A percentile compares a stretch with the other conserved stretches of the same genome.
Evolutionary conservation across 129 eudicot genomes (phyloP).

Genomic region (Oenanthe sinensis): DNA sequence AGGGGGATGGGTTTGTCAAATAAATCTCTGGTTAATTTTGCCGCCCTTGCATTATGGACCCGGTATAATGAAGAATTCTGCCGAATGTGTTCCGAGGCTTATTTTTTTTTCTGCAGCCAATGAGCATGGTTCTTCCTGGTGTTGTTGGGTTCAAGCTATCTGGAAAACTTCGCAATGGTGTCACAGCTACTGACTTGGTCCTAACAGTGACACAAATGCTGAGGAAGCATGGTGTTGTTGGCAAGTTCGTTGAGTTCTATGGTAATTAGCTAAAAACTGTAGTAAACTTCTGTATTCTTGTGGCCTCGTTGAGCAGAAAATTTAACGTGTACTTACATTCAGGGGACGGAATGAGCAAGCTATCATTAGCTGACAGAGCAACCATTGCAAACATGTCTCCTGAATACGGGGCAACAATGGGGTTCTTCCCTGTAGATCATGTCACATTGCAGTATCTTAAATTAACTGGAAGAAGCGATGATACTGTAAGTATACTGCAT

Average conservation of each 20-base stretch:
- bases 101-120: constrained; percentile 31
- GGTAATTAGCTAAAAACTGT: constrained; percentile 34
- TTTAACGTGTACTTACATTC: constrained; percentile 14
- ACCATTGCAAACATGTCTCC: constrained; percentile 99
- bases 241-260: constrained; percentile 91
- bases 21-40: background rate
- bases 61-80: background rate
- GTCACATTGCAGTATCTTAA: constrained; percentile 89
- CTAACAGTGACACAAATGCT: constrained; percentile 93
- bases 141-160: constrained; percentile 65
- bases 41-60: background rate
- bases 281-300: background rate
- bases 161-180: constrained; percentile 65
- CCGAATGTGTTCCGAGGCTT: constrained; percentile 13
- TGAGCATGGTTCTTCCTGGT: constrained; percentile 74
- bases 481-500: constrained; percentile 49
- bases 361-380: constrained; percentile 97
- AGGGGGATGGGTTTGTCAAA: background rate
- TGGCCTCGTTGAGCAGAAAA: constrained; percentile 4
- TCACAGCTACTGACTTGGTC: constrained; percentile 98
- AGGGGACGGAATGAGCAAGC: constrained; percentile 86
- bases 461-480: constrained; percentile 96
- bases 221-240: constrained; percentile 98
- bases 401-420: constrained; percentile 99
- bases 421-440: constrained; percentile 99